Evolutionary conservation across 306 rosid genomes (phyloP).

Genomic region (Oxytropis ochrocephala): DNA sequence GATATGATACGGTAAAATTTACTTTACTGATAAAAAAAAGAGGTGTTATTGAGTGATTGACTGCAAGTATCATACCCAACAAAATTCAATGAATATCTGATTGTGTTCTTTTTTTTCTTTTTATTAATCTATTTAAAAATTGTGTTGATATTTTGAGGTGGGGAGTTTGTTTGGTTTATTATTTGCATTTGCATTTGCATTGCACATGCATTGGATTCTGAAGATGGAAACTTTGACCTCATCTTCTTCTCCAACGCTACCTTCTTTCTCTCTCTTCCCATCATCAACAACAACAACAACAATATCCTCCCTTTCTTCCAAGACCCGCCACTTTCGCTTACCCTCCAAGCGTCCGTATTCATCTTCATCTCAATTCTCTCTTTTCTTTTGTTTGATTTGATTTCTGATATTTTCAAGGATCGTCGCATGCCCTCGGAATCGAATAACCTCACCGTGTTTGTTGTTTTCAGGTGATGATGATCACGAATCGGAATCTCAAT

Average conservation of each 20-base stretch:
- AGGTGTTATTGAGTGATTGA: too few relatives aligned
- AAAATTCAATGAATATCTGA: too few relatives aligned
- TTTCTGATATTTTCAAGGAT: background rate
- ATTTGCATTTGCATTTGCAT: background rate
- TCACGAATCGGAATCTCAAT: constrained; percentile 37
- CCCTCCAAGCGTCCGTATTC: constrained; percentile 67
- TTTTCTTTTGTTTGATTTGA: background rate
- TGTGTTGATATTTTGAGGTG: background rate
- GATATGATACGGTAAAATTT: too few relatives aligned
- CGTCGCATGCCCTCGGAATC: background rate
- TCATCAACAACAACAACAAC: constrained; percentile 8
- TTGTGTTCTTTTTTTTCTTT: too few relatives aligned
- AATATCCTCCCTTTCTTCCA: constrained; percentile 1
- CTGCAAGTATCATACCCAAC: too few relatives aligned
- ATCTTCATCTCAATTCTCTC: background rate
- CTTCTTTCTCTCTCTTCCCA: constrained; percentile 38
- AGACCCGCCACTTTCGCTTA: constrained; percentile 34
- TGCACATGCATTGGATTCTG: background rate
- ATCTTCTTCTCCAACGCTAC: constrained; percentile 39
- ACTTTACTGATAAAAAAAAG: too few relatives aligned
- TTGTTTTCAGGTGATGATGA: constrained; percentile 50
- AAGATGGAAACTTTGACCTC: constrained; percentile 54
- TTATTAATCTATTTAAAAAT: too few relatives aligned
- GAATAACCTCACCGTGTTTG: background rate
- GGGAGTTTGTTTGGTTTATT: background rate